Evolutionary conservation across 225 moss, liverwort and hornwort genomes (phyloP).

Genomic region (Straminergon stramineum): DNA sequence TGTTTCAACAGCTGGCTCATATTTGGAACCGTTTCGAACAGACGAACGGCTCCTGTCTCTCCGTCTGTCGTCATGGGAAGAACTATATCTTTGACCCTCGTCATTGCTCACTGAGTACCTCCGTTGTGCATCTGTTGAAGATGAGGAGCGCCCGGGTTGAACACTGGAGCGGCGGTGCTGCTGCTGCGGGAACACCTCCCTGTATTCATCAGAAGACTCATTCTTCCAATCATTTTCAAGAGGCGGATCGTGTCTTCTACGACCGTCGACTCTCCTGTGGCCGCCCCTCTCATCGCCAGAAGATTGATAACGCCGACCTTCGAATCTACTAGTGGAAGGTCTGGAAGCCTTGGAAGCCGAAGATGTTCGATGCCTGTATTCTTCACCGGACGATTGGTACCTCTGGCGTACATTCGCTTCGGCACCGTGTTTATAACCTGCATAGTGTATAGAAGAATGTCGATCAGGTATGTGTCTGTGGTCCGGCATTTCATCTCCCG

Average conservation of each 20-base stretch:
- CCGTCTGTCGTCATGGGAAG: constrained; percentile 1
- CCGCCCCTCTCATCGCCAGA: constrained; percentile 17
- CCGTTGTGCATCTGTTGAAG: constrained; percentile 3
- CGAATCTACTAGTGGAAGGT: neutral
- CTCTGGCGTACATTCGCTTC: constrained; percentile 5
- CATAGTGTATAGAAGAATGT: neutral
- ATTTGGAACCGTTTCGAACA: constrained; percentile 3
- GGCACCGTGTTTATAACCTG: neutral
- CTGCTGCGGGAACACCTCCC: neutral
- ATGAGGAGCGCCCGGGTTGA: constrained; percentile 20
- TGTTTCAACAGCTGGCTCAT: neutral
- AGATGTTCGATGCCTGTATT: neutral
- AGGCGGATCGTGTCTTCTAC: neutral
- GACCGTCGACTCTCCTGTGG: neutral
- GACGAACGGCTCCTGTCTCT: constrained; percentile 15
- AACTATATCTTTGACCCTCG: neutral
- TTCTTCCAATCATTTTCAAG: neutral
- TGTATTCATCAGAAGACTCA: constrained; percentile 29
- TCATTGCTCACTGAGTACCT: constrained; percentile 3
- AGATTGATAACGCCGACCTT: constrained; percentile 16
- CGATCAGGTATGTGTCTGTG: neutral
- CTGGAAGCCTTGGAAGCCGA: constrained; percentile 12
- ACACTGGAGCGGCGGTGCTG: neutral
- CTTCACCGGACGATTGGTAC: constrained; percentile 8
- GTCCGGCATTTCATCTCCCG: constrained; percentile 23